These are phyloP conservation scores for Pilaira anomala DNA, from an alignment of 192 early-diverging fungal species.

Conservation along the genomic window DNA sequence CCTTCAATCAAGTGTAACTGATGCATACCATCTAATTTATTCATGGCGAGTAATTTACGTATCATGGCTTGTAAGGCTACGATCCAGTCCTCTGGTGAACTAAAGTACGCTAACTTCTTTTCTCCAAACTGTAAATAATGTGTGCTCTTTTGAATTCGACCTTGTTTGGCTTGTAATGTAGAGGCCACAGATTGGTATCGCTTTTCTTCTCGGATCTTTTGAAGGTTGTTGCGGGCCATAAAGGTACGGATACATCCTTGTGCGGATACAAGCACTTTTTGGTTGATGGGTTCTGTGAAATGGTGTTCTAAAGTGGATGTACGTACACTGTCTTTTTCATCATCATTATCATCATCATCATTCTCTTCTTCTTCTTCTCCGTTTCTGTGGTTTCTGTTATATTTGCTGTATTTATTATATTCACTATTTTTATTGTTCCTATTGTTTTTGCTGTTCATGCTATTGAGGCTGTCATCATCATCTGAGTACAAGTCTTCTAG, in stretches of 20 bases:
- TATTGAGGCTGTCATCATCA: too few species aligned
- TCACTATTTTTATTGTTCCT: too few species aligned
- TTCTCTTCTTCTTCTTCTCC: too few species aligned
- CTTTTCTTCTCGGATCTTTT: conserved; percentile 21
- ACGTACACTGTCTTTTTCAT: neutral
- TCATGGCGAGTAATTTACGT: conserved; percentile 62
- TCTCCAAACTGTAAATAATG: neutral
- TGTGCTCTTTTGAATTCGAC: conserved; percentile 11
- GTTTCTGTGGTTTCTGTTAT: too few species aligned
- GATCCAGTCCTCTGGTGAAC: conserved; percentile 5
- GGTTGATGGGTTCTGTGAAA: neutral
- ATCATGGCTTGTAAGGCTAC: conserved; percentile 61
- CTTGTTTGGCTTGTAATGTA: conserved; percentile 43
- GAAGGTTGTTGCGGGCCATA: conserved; percentile 1
- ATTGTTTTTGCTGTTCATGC: too few species aligned
- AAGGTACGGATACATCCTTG: conserved; percentile 4
- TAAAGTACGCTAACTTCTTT: neutral
- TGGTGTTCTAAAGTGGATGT: neutral
- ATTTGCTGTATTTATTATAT: too few species aligned
- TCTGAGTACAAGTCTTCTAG: too few species aligned
- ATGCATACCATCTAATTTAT: conserved; percentile 53
- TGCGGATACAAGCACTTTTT: neutral
- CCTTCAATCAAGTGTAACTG: conserved; percentile 57
- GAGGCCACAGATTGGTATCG: conserved; percentile 16
- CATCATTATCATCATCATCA: neutral